Conservation (phyloP, 257 asterid genomes). For the Solanum tarapatanum region DNA sequence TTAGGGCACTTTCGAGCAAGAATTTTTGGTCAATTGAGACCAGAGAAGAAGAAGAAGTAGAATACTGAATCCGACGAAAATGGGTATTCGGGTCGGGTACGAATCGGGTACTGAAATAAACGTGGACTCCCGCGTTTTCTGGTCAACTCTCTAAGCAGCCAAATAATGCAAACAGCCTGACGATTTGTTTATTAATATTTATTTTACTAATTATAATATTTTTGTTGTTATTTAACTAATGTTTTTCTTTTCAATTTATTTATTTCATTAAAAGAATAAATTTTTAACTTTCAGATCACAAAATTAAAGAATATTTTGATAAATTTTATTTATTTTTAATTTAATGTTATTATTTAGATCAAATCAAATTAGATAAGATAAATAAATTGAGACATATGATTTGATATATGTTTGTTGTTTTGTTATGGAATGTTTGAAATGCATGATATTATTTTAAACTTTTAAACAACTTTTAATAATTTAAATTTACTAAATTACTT, state of each 20-base stretch:
- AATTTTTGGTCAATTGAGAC: background rate
- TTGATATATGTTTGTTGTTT: background rate
- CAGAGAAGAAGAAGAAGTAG: background rate
- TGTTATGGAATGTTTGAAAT: background rate
- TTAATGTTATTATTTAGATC: too few species aligned
- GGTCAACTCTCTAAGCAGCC: background rate
- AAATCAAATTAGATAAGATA: background rate
- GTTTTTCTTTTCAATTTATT: background rate
- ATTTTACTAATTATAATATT: background rate
- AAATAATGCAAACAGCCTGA: background rate
- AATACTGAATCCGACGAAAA: too few species aligned
- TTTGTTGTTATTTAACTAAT: background rate
- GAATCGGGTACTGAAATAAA: background rate
- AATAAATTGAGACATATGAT: background rate
- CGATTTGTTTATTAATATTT: background rate
- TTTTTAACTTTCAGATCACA: background rate
- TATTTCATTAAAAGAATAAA: background rate
- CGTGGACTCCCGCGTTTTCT: conserved; percentile 4
- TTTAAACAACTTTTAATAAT: background rate
- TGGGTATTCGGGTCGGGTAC: conserved; percentile 4
- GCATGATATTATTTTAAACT: background rate
- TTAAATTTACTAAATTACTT: background rate
- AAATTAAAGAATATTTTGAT: too few species aligned
- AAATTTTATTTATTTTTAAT: too few species aligned
- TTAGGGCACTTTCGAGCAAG: background rate